Evolutionary conservation across 1,284 basidiomycete genomes (phyloP), one percentile per base, ranked within the genome.

Genomic region (Microbotryomycetes sp.): DNA sequence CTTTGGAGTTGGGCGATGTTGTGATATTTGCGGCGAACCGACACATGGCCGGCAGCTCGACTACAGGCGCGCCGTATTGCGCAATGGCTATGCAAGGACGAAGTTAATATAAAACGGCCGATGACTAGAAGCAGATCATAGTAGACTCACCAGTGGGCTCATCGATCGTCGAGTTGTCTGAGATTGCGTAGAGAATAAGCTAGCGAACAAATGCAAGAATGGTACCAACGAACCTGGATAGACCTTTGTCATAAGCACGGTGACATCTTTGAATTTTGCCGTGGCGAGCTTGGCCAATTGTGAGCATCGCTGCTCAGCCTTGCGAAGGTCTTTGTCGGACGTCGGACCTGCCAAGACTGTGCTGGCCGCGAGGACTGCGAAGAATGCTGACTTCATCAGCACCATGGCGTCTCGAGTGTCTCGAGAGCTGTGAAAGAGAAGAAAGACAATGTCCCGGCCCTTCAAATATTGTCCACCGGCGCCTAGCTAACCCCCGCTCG

Each of bases 1-100:
- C 35, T 18, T 46, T 54, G 18, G 58, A 54, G 21, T 46, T 60
- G 18, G 46, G 29, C 4, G 58, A 60, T n/a, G 58, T 60, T 5
- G 59, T 60, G 26, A 60, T 60, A 30, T 60, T 60, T 21, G 59
- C 59, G 5, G 46, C 41, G 41, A 60, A 60, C 5, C 59, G 59
- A 41, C 59, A 60, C 11, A 21, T 11, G 21, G 21, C 48, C 21
- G 11, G 21, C 15, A 15, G 41, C 15, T 15, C 41, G 41, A 15
- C 41, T 45, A n/a, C n/a, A n/a, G n/a, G n/a, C n/a, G n/a, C n/a
- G n/a, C n/a, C n/a, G n/a, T n/a, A n/a, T n/a, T n/a, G n/a, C n/a
- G n/a, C n/a, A n/a, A n/a, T n/a, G n/a, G n/a, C n/a, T n/a, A n/a
- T n/a, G n/a, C n/a, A n/a, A n/a, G n/a, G n/a, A n/a, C n/a, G n/a